Evolutionary conservation across 169 alveolate genomes (phyloP).

Genomic region (Cystoisospora suis): DNA sequence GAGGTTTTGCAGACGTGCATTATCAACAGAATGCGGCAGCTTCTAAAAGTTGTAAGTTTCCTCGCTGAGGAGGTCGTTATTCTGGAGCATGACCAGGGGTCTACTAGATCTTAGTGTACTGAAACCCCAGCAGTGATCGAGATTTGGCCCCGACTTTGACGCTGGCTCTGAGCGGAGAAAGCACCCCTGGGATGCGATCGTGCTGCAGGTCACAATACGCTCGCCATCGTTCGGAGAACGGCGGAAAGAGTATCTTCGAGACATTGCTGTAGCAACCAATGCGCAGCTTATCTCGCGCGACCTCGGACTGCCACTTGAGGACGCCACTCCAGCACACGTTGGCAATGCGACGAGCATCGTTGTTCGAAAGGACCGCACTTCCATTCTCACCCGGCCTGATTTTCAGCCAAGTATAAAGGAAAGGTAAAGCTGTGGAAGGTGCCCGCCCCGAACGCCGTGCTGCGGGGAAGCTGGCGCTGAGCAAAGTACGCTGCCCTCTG

Average conservation of each 20-base stretch:
- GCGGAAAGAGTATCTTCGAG: constrained; percentile 85
- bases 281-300: constrained; percentile 84
- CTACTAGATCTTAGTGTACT: no score
- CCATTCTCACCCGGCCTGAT: constrained; percentile 81
- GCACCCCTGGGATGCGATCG: background rate
- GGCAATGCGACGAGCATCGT: constrained; percentile 85
- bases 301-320: constrained; percentile 82
- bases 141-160: no score
- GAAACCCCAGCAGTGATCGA: no score
- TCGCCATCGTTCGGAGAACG: constrained; percentile 90
- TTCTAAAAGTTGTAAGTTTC: constrained; percentile 84
- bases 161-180: background rate
- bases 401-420: constrained; percentile 64
- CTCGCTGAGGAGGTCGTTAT: no score
- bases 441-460: no score
- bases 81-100: no score
- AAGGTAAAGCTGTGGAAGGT: no score
- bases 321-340: constrained; percentile 73
- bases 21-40: constrained; percentile 85
- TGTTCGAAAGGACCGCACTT: constrained; percentile 86
- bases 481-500: no score
- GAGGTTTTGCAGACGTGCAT: constrained; percentile 87
- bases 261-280: constrained; percentile 86
- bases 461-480: no score
- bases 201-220: constrained; percentile 81